Percentiles rank a stretch among this genome's conserved stretches.
Evolutionary conservation across 148 eudicot genomes (phyloP).

Genomic region (Vaccinium darrowii): DNA sequence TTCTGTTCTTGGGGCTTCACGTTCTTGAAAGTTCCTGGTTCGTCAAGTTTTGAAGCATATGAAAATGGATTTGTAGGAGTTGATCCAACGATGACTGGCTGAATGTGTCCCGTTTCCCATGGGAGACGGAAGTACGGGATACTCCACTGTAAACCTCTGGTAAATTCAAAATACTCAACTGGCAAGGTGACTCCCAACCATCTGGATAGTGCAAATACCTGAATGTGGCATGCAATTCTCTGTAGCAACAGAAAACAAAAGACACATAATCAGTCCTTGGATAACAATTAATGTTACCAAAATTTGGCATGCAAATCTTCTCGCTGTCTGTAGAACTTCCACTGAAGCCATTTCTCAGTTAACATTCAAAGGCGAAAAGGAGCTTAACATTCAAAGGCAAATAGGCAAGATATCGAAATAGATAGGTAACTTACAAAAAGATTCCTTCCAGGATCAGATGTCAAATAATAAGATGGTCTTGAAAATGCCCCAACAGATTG

Average conservation of each 20-base stretch:
- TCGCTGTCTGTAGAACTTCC: background rate
- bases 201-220: constrained; percentile 80
- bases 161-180: constrained; percentile 77
- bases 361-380: too few relatives aligned
- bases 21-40: constrained; percentile 21
- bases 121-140: constrained; percentile 84
- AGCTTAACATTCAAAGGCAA: background rate
- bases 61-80: constrained; percentile 37
- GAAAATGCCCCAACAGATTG: constrained; percentile 63
- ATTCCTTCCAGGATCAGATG: constrained; percentile 70
- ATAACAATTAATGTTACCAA: background rate
- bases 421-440: constrained; percentile 62
- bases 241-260: constrained; percentile 29
- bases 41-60: constrained; percentile 26
- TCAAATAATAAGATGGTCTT: constrained; percentile 50
- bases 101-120: constrained; percentile 54
- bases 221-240: constrained; percentile 91
- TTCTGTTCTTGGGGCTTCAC: constrained; percentile 22
- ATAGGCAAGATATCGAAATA: background rate
- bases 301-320: background rate
- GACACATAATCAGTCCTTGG: background rate
- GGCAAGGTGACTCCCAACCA: constrained; percentile 77
- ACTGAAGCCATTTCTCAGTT: background rate
- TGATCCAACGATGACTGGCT: constrained; percentile 36
- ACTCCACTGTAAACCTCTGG: constrained; percentile 78